Base-by-base conservation (phyloP, 2,329 filamentous ascomycete species). In the Macrophomina phaseolina region DNA sequence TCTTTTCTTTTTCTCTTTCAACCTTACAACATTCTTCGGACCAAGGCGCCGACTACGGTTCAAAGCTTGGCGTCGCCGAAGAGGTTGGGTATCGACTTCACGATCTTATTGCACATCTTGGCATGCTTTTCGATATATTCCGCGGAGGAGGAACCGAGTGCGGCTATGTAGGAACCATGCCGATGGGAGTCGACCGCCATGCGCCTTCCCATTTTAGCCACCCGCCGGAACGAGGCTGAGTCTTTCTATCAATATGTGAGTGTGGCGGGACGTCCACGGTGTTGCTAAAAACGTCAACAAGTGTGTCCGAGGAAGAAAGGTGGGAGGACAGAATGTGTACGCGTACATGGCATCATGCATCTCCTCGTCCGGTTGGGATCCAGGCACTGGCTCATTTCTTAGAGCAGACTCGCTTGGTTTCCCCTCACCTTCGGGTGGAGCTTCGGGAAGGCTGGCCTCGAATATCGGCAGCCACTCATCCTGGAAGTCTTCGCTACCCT, bases 391-490 rank as follows among this genome's bases (percentile, higher is more conserved):
- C 36, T 51, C 55, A 9, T 16, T 45, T 55, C 18, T 52, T 32
- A 28, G 40, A n/a, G 28, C 14, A 40, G 36, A 12, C 42, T 58
- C 53, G 53, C 18, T 36, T 40, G 63, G 3, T 4, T 23, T 48
- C 42, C 49, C 63, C n/a, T 65, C 63, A 56, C 38, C 23, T 16
- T 46, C 48, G 36, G 62, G 32, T 53, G 36, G 36, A 55, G 62
- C 49, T 32, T 65, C 32, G 66, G 67, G 64, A 73, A 75, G 14
- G 36, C 32, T 66, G 34, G 78, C 79, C 12, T 75, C 69, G 23
- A 82, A 67, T 11, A 82, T 46, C 9, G 74, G 73, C n/a, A 66
- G 56, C 75, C 75, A 78, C 18, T 70, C 70, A 8, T 70, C 68
- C 28, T 62, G 53, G 48, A 75, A 72, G 1, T 73, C 67, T 0